Evolutionary conservation across 306 rosid species (phyloP).

Genomic region (Begonia masoniana): DNA sequence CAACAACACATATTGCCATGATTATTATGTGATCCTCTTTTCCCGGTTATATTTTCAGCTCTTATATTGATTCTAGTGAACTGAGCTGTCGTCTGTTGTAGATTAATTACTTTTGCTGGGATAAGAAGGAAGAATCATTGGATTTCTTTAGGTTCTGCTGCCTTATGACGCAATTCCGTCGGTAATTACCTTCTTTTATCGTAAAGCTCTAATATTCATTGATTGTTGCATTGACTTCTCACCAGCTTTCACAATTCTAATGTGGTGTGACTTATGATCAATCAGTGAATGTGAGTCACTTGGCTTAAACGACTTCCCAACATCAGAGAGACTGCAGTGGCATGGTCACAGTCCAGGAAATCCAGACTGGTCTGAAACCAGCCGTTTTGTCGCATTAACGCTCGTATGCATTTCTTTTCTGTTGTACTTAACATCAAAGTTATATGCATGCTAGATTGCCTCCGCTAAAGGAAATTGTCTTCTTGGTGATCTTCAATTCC

Average conservation of each 20-base stretch:
- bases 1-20: conserved; percentile 97
- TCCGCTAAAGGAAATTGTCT: no score
- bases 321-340: conserved; percentile 86
- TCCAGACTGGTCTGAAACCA: conserved; percentile 80
- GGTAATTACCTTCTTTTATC: conserved; percentile 24
- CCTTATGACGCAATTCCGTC: conserved; percentile 67
- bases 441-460: no score
- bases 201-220: background rate
- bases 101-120: conserved; percentile 91
- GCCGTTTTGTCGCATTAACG: conserved; percentile 87
- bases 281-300: conserved; percentile 88
- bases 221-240: no score
- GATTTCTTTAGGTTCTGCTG: conserved; percentile 80
- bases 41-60: conserved; percentile 8
- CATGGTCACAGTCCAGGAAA: conserved; percentile 73
- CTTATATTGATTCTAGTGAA: conserved; percentile 1
- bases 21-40: conserved; percentile 55
- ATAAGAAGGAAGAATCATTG: conserved; percentile 64
- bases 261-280: conserved; percentile 12
- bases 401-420: conserved; percentile 36
- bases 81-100: conserved; percentile 23
- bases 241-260: background rate
- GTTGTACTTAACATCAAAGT: background rate
- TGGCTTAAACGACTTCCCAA: conserved; percentile 74
- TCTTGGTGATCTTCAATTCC: no score